Evolutionary conservation across 1,284 basidiomycete genomes (phyloP).

Genomic region (Kwoniella shivajii): DNA sequence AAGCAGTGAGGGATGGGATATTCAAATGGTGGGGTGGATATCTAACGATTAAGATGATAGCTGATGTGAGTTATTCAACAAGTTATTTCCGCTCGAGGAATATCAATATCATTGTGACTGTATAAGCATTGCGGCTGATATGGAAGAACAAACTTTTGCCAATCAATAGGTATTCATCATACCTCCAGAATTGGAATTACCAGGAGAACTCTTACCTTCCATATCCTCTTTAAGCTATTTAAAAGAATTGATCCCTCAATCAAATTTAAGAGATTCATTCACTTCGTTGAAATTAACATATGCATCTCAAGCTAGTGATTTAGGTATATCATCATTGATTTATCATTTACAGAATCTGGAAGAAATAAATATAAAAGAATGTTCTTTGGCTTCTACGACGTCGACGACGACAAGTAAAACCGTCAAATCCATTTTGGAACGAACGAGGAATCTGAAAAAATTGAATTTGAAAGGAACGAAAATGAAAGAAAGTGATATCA

Average conservation of each 20-base stretch:
- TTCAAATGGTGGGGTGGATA: constrained; percentile 29
- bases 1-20: constrained; percentile 28
- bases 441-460: constrained; percentile 16
- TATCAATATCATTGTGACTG: too few species aligned
- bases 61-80: constrained; percentile 25
- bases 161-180: constrained; percentile 27
- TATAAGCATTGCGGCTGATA: neutral
- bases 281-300: constrained; percentile 28
- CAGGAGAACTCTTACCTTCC: constrained; percentile 25
- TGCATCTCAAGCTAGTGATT: constrained; percentile 22
- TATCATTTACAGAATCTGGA: constrained; percentile 28
- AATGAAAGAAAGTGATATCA: constrained; percentile 24
- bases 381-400: constrained; percentile 21
- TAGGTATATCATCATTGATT: constrained; percentile 31
- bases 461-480: constrained; percentile 40
- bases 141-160: neutral
- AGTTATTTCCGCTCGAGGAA: too few species aligned
- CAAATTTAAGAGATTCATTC: neutral
- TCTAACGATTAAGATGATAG: constrained; percentile 23
- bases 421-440: constrained; percentile 23
- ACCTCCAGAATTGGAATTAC: constrained; percentile 24
- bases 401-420: constrained; percentile 17
- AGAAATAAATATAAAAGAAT: constrained; percentile 37
- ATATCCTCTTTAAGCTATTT: constrained; percentile 19
- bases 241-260: constrained; percentile 22